These are phyloP conservation scores for Tetragonia tetragonoides DNA, from an alignment of 148 eudicot species.

Conservation along the genomic window DNA sequence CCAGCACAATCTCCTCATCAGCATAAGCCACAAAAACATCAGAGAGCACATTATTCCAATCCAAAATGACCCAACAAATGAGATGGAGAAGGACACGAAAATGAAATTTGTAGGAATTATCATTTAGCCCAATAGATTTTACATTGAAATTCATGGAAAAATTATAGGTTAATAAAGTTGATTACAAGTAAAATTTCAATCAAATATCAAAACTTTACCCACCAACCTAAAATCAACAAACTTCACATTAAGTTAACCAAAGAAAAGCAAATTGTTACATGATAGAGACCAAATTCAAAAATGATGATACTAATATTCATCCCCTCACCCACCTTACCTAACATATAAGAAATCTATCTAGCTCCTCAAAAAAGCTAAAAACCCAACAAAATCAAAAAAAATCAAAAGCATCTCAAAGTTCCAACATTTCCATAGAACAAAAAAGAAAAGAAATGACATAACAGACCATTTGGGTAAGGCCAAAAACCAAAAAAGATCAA, in stretches of 20 bases:
- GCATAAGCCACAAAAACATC: not conserved
- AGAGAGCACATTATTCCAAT: not conserved
- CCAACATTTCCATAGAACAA: not conserved
- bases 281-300: not conserved
- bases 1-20: not conserved
- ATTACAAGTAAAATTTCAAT: not conserved
- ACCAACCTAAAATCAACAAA: constrained; percentile 7
- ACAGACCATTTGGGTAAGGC: not conserved
- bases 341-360: not conserved
- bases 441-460: not conserved
- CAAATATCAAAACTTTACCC: not conserved
- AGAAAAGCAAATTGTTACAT: not conserved
- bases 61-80: not conserved
- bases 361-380: not conserved
- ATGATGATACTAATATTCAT: not conserved
- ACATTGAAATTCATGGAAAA: not conserved
- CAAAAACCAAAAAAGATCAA: not conserved
- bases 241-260: not conserved
- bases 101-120: not conserved
- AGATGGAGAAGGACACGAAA: not conserved
- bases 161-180: no score
- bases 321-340: not conserved
- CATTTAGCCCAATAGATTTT: not conserved
- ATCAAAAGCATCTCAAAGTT: not conserved
- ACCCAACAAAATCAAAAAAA: no score